Base-by-base conservation (phyloP, 164 flowering plant genomes). In the Dillenia suffruticosa region DNA sequence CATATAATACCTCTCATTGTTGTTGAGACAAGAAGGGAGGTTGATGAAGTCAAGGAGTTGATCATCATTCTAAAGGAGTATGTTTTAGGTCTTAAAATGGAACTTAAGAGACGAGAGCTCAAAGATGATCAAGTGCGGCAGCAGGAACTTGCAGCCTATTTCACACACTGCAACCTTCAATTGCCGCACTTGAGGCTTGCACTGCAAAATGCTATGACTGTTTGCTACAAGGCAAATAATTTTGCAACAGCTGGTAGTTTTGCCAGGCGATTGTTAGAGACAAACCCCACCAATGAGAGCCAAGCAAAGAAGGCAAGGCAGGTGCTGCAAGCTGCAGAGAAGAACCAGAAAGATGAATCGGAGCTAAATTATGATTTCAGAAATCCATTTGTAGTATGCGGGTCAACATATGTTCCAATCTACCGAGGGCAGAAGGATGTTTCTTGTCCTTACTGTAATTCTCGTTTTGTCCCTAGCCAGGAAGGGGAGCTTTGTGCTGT, bases 111-210 rank as follows among this genome's bases (percentile, higher is more conserved):
- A 70, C 75, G 72, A 62, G 84, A 73, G 51, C 9, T 67, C 16
- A 71, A 55, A 56, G 78, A 76, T 49, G 51, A 77, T 26, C 77
- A 74, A 7, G 68, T 73, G 9, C 84, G 80, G 12, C 84, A 80
- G 68, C 84, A 75, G 61, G 82, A 80, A 54, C 67, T 80, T 10
- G 84, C 82, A 6, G 84, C 84, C 6, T 80, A 80, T 63, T 80
- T 80, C 65, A 80, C 84, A 1, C 80, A 80, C 55, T 80, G 84
- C 49, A 77, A 73, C 62, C 84, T 80, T 62, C 82, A 80, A 62
- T 54, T 48, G 61, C 71, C 74, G 47, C 84, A 80, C 63, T 52
- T 65, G 70, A 75, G 84, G 58, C 76, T 80, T 16, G 84, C 81
- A 1, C 51, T 80, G 32, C 7, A 52, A 61, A 80, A 62, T 71